Base-by-base conservation (phyloP, 352 stramenopile genomes). In the Phytophthora europaea region DNA sequence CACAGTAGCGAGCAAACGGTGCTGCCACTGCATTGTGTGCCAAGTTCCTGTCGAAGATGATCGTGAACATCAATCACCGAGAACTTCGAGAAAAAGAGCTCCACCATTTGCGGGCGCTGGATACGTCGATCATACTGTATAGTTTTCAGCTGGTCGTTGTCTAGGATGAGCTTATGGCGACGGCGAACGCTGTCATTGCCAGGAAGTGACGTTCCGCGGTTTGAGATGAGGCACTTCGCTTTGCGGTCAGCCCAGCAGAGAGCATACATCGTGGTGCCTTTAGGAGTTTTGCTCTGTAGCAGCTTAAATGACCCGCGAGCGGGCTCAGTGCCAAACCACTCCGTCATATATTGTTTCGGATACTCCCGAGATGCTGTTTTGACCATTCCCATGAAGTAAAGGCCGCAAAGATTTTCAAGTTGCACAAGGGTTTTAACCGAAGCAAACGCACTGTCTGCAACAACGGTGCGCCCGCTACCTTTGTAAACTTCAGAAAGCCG, bases 31-130 rank as follows among this genome's bases (percentile, higher is more conserved):
- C 9, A 50, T n/a, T 20, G 59, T 57, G 28, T 26, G 26, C 59
- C 31, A 66, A n/a, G 18, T 43, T 15, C 38, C 26, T 65, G 58
- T 54, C 58, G 40, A 31, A 51, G 18, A 16, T 67, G 61, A 43
- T 67, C 22, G 26, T 67, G 48, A 10, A 60, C 61, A 36, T 60
- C 61, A 12, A 67, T 60, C 8, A 38, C 20, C 18, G 36, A 61
- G 6, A 60, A 52, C 34, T 47, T 54, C 9, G 20, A 53, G 16
- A 23, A 68, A 50, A 54, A 68, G 12, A 68, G 34, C 9, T 68
- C 50, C n/a, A 54, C 31, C 61, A 61, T 61, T 43, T 61, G 51
- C 15, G 61, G 50, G n/a, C 61, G 61, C 12, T 36, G 28, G 3
- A 68, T 48, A 40, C 36, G 48, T 43, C 38, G 22, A 4, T 68